A percentile compares a stretch with the other conserved stretches of the same genome.
Conservation (phyloP, 257 asterid species). For the Solanum tarijense region DNA sequence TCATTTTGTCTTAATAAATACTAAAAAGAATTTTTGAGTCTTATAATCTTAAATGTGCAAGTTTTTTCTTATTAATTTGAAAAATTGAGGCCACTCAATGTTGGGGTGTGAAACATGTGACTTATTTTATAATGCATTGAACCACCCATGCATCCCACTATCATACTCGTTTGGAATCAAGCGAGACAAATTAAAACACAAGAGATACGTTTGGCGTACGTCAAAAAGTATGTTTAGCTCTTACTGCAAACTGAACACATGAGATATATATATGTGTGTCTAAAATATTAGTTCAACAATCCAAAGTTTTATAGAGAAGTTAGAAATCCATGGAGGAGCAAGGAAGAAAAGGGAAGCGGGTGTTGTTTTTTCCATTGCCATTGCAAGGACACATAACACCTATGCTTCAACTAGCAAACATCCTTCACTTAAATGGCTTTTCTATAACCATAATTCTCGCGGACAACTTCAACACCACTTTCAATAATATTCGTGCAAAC, state of each 20-base stretch:
- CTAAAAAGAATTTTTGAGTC: neutral
- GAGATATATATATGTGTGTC: neutral
- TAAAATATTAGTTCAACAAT: neutral
- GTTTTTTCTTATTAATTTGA: no score
- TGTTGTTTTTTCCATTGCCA: slow-evolving; percentile 11
- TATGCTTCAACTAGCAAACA: slow-evolving; percentile 9
- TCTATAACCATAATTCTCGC: slow-evolving; percentile 6
- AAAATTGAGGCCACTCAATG: neutral
- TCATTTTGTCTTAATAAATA: no score
- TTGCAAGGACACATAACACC: slow-evolving; percentile 15
- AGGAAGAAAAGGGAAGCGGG: neutral
- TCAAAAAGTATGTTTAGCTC: neutral
- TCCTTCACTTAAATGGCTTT: slow-evolving; percentile 10
- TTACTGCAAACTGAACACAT: neutral
- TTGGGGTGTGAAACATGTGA: neutral
- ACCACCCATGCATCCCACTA: neutral
- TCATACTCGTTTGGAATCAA: neutral
- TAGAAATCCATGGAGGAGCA: neutral
- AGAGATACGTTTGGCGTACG: neutral
- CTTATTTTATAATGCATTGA: neutral
- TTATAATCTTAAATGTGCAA: no score
- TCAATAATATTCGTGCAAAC: neutral
- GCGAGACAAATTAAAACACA: neutral
- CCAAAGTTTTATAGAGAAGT: neutral
- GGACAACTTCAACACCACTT: neutral